Base-by-base conservation (phyloP, 164 flowering plant genomes). In the Aristolochia contorta region DNA sequence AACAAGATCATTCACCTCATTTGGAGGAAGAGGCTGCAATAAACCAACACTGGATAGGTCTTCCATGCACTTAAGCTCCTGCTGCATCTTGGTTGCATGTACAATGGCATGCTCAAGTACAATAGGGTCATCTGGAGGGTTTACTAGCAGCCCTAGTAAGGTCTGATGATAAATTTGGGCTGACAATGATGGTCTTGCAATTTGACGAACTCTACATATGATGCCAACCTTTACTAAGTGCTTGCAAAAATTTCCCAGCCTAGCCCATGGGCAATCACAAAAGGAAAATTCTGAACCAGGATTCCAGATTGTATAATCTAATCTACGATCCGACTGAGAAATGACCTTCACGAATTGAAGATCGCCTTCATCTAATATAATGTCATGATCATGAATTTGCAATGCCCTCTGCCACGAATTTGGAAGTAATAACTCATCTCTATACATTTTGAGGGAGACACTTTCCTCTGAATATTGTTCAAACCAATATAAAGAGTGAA, bases 401-500 rank as follows among this genome's bases (percentile, higher is more conserved):
- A 77, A 67, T 54, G 99, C 96, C 13, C 93, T 78, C 54, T 94
- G 80, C 97, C 96, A 91, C 8, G 96, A 91, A 24, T 96, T 85
- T 12, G 97, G 86, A 49, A 90, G 78, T 57, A 94, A 72, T 65
- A 90, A 93, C 63, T 85, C 88, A 43, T 84, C 93, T 75, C 82
- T 94, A 41, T 88, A 89, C 69, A 77, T 80, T 68, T 76, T 82
- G 69, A 94, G 91, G 6, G 91, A 84, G 75, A 82, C 90, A 63
- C 82, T 82, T 71, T 94, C 97, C 75, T 93, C 99, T 54, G 97
- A 95, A 74, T 72, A 80, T 1, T 91, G 85, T 56, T 86, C 89
- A 60, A 91, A 91, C 99, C 97, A 93, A 69, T 84, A 90, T 63
- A 85, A 74, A 1, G 99, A 88, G 69, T 85, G 96, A 69, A 93